A percentile compares a stretch with the other conserved stretches of the same genome.
These are phyloP conservation scores for Cryptosporidium meleagridis DNA, from an alignment of 169 alveolate species.

Conservation along the genomic window DNA sequence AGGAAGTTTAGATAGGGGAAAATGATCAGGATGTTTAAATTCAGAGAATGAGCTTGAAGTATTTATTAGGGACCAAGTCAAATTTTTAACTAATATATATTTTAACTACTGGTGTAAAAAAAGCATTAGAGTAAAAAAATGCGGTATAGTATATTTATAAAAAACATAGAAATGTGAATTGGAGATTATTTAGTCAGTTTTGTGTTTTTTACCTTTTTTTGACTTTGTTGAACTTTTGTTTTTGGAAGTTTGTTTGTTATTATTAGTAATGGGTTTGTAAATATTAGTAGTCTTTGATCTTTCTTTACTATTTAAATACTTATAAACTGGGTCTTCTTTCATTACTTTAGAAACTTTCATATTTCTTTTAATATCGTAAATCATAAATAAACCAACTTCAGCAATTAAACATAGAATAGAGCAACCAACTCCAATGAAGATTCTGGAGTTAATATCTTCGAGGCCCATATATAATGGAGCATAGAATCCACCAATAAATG, in stretches of 20 bases:
- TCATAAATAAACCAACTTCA: constrained; percentile 44
- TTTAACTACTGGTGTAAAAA: not conserved
- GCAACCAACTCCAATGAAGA: constrained; percentile 62
- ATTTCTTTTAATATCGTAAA: constrained; percentile 66
- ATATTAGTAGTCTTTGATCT: not conserved
- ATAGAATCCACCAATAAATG: constrained; percentile 71
- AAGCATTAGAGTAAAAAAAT: not conserved
- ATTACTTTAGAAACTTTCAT: constrained; percentile 21
- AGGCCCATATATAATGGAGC: constrained; percentile 69
- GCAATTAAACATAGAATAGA: constrained; percentile 63
- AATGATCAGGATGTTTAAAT: not conserved
- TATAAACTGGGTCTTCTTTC: constrained; percentile 41
- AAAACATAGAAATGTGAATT: not conserved
- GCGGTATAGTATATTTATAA: not conserved
- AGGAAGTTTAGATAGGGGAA: not conserved
- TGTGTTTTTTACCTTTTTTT: constrained; percentile 39
- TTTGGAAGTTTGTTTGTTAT: not conserved
- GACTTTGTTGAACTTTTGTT: not conserved
- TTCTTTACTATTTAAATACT: constrained; percentile 19
- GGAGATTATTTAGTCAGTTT: not conserved
- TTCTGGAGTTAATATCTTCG: constrained; percentile 37
- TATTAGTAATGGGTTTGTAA: not conserved
- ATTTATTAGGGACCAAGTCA: too few relatives aligned
- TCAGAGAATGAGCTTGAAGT: too few relatives aligned
- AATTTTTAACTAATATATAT: too few relatives aligned